Percentiles rank a stretch among this genome's conserved stretches.
These are phyloP conservation scores for Aspergillus biplanus DNA, from an alignment of 495 filamentous ascomycete species.

Conservation along the genomic window DNA sequence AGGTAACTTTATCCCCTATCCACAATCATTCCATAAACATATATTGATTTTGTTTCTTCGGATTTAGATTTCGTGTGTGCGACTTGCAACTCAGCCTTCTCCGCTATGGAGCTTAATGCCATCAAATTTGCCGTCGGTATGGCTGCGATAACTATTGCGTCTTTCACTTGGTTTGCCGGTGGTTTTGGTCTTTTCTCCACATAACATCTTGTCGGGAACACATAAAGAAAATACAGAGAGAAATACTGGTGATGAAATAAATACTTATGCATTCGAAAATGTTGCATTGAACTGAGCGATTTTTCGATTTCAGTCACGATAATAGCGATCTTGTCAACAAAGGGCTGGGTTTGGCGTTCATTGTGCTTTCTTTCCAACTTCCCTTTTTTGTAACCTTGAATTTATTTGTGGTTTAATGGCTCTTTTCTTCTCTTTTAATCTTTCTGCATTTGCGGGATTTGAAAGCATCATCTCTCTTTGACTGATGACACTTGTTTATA, in stretches of 20 bases:
- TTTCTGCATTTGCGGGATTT: not conserved
- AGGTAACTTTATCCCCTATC: conserved; percentile 48
- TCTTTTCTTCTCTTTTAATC: conserved; percentile 4
- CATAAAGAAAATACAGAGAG: not conserved
- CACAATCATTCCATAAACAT: not conserved
- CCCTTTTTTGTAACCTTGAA: not conserved
- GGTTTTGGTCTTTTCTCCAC: conserved; percentile 62
- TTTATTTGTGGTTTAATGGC: not conserved
- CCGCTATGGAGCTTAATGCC: conserved; percentile 64
- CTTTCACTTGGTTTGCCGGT: conserved; percentile 88
- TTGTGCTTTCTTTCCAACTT: conserved; percentile 8
- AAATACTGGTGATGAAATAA: not conserved
- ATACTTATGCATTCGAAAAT: conserved; percentile 22
- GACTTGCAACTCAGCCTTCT: conserved; percentile 73
- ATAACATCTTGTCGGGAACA: conserved; percentile 7
- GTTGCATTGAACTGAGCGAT: conserved; percentile 29
- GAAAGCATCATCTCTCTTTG: not conserved
- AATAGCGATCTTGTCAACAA: conserved; percentile 21
- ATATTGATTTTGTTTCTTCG: conserved; percentile 22
- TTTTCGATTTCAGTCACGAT: conserved; percentile 22
- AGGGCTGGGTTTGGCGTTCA: conserved; percentile 17
- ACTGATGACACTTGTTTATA: not conserved
- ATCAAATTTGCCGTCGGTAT: conserved; percentile 76
- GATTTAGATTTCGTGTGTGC: conserved; percentile 59
- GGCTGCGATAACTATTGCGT: conserved; percentile 73